Base-by-base conservation (phyloP, 352 stramenopile genomes). In the Globisporangium irregulare region DNA sequence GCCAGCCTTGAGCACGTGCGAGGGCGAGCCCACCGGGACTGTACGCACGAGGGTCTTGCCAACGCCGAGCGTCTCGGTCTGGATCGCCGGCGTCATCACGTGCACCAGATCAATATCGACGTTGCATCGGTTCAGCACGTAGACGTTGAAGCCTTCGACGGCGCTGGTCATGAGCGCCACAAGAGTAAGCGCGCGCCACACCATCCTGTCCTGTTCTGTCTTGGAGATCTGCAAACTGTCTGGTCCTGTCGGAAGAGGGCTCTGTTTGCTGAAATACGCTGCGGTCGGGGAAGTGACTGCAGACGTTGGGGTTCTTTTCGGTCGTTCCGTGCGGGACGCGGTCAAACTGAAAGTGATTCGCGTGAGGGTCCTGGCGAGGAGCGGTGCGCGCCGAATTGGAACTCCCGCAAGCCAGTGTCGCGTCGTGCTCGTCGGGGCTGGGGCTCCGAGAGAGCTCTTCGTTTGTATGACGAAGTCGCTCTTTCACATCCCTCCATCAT, bases 61-160 rank as follows among this genome's bases (percentile, higher is more conserved):
- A 12, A 71, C 41, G 3, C 72, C 41, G 14, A 90, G 67, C 32
- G 66, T 60, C 67, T 79, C 64, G 8, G 70, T 73, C 5, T 58
- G 27, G 0, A 73, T 58, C 29, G 70, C 69, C 20, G 63, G 64
- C 12, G 71, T 76, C 7, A 67, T 68, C 57, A 78, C 77, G 58
- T 82, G 76, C n/a, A 75, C 70, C 14, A 91, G 65, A 27, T 79
- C 77, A 55, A 90, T 77, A 50, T 63, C 61, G 55, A 73, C 70
- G 15, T 68, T 51, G 70, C 83, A 91, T 61, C 72, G 74, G 77
- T 91, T 91, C 66, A 67, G 71, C 59, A 91, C 71, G 67, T 82
- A 80, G 67, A 90, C 63, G 48, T 79, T 74, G 69, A 86, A 76
- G 56, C 71, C 78, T 20, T 73, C 56, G 43, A 25, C 29, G 2